These are phyloP conservation scores for Schizosaccharomyces lindneri DNA, from an alignment of 805 yeast genomes.

Conservation along the genomic window DNA sequence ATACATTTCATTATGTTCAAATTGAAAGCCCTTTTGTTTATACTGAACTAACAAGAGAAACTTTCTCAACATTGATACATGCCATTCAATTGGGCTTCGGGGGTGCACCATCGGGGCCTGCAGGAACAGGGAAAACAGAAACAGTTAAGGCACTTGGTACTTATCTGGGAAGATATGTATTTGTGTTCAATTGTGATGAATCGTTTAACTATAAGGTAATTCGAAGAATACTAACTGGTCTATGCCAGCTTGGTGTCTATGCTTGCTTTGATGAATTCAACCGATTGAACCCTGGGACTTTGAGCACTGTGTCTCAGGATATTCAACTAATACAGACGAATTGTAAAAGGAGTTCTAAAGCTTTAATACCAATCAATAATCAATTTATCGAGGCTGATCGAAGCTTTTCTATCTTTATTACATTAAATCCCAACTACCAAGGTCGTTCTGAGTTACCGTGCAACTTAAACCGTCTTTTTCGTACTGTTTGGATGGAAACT, in stretches of 20 bases:
- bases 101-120: constrained; percentile 87
- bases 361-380: neutral
- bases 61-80: constrained; percentile 45
- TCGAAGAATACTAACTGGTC: constrained; percentile 50
- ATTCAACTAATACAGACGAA: constrained; percentile 46
- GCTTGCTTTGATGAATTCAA: constrained; percentile 93
- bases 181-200: constrained; percentile 82
- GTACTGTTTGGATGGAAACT: constrained; percentile 44
- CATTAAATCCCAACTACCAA: constrained; percentile 73
- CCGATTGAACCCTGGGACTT: constrained; percentile 38
- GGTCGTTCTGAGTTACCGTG: constrained; percentile 73
- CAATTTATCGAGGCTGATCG: constrained; percentile 4
- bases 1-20: constrained; percentile 72
- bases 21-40: constrained; percentile 44
- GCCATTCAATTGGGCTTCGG: constrained; percentile 54
- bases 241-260: constrained; percentile 72
- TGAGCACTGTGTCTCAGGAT: constrained; percentile 69
- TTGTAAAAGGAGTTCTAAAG: constrained; percentile 13
- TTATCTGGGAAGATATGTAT: constrained; percentile 51
- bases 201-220: constrained; percentile 60
- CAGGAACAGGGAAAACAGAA: constrained; percentile 94
- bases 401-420: constrained; percentile 40
- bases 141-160: constrained; percentile 64
- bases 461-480: constrained; percentile 52
- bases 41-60: constrained; percentile 44